These are phyloP conservation scores for Herpomyces periplanetae DNA, from an alignment of 2,329 filamentous ascomycete species.

Conservation along the genomic window DNA sequence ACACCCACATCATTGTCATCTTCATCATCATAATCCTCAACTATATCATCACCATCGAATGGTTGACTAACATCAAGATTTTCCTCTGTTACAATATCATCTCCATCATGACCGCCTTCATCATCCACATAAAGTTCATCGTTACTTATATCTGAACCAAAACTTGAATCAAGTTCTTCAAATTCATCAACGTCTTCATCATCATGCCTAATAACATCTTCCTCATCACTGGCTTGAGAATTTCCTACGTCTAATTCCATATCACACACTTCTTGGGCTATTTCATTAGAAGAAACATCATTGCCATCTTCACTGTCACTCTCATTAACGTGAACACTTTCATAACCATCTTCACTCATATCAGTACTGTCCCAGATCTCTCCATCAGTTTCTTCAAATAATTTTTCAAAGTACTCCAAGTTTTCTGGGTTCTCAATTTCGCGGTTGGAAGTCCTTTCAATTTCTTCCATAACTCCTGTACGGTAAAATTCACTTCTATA, in stretches of 20 bases:
- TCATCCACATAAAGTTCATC: conserved; percentile 37
- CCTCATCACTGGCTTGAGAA: too few relatives aligned
- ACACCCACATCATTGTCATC: conserved; percentile 31
- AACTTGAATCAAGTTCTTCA: conserved; percentile 1
- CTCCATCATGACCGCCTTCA: conserved; percentile 21
- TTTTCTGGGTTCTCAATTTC: conserved; percentile 17
- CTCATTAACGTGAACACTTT: too few relatives aligned
- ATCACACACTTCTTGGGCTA: too few relatives aligned
- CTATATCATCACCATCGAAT: too few relatives aligned
- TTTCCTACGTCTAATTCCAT: too few relatives aligned
- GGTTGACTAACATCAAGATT: conserved; percentile 49
- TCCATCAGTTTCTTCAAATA: conserved; percentile 2
- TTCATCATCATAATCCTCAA: conserved; percentile 63
- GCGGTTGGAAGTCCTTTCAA: conserved; percentile 29
- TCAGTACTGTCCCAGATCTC: conserved; percentile 3
- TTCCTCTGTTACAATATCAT: conserved; percentile 12
- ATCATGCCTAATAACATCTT: conserved; percentile 6
- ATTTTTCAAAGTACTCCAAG: conserved; percentile 29
- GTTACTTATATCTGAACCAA: conserved; percentile 25
- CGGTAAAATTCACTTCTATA: conserved; percentile 91
- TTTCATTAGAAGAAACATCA: conserved; percentile 5
- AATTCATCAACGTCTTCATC: conserved; percentile 8
- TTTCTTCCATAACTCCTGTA: conserved; percentile 74
- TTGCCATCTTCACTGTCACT: conserved; percentile 4
- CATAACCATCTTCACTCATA: conserved; percentile 1